Conservation (phyloP, 768 basidiomycete species). For the Boletus pseudopeckii region DNA sequence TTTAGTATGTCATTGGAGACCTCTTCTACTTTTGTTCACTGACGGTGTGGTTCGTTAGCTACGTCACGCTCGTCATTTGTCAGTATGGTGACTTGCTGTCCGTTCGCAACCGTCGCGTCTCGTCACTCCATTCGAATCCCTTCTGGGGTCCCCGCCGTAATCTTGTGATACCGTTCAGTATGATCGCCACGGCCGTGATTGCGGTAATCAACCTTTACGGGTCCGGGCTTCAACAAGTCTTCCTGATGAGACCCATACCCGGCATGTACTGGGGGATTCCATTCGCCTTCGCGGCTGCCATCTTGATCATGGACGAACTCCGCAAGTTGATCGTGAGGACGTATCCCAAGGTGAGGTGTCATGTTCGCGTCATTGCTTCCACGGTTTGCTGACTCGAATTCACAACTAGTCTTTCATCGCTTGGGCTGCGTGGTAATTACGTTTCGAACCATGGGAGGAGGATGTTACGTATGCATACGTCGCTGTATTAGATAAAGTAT, state of each 20-base stretch:
- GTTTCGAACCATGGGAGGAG: background rate
- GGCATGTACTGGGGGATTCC: slow-evolving; percentile 45
- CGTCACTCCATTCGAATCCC: slow-evolving; percentile 25
- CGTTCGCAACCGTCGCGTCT: slow-evolving; percentile 30
- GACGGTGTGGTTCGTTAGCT: slow-evolving; percentile 22
- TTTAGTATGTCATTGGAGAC: slow-evolving; percentile 36
- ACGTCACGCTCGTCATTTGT: slow-evolving; percentile 34
- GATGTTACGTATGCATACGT: background rate
- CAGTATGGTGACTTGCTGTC: slow-evolving; percentile 26
- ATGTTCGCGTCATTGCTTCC: too few species aligned
- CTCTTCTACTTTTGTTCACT: background rate
- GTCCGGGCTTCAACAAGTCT: slow-evolving; percentile 24
- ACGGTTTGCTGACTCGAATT: background rate
- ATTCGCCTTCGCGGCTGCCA: slow-evolving; percentile 39
- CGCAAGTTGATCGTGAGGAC: slow-evolving; percentile 44
- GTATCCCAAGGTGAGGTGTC: slow-evolving; percentile 37
- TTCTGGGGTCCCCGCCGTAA: slow-evolving; percentile 41
- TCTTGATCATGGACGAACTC: slow-evolving; percentile 43
- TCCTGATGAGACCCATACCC: slow-evolving; percentile 38
- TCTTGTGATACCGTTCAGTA: slow-evolving; percentile 30
- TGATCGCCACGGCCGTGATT: slow-evolving; percentile 31
- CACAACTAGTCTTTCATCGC: slow-evolving; percentile 20
- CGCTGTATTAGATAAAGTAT: too few species aligned
- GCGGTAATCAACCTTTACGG: slow-evolving; percentile 37
- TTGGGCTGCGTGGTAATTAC: slow-evolving; percentile 21